These are phyloP conservation scores for Elongisporangium anandrum DNA, from an alignment of 352 stramenopile genomes.

Conservation along the genomic window DNA sequence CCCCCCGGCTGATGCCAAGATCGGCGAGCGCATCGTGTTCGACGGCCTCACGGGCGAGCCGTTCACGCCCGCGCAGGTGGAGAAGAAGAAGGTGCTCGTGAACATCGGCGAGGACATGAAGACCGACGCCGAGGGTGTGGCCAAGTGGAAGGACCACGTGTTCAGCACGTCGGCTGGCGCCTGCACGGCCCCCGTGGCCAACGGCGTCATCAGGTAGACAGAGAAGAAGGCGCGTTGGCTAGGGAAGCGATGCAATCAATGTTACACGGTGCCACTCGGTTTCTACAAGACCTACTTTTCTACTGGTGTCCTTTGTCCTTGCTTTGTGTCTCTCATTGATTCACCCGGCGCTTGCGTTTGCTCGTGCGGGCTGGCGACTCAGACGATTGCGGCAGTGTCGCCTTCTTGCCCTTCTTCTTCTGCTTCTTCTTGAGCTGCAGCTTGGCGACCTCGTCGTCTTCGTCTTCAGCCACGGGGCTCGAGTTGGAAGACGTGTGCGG, in stretches of 20 bases:
- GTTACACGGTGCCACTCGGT: not conserved
- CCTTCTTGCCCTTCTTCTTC: conserved; percentile 28
- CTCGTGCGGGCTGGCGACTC: conserved; percentile 12
- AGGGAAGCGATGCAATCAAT: not conserved
- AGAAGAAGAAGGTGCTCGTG: conserved; percentile 89
- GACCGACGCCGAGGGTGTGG: conserved; percentile 69
- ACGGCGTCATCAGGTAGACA: conserved; percentile 75
- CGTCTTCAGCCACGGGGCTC: conserved; percentile 13
- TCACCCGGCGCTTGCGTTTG: conserved; percentile 34
- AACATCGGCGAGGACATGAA: conserved; percentile 77
- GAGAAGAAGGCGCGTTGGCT: not conserved
- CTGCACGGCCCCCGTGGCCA: conserved; percentile 66
- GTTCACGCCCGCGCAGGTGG: conserved; percentile 75
- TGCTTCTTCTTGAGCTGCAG: conserved; percentile 46
- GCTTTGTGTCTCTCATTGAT: conserved; percentile 9
- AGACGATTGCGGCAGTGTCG: conserved; percentile 16
- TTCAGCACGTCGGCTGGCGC: conserved; percentile 70
- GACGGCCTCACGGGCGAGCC: conserved; percentile 63
- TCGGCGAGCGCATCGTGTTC: conserved; percentile 76
- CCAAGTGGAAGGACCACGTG: conserved; percentile 80
- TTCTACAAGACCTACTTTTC: conserved; percentile 5
- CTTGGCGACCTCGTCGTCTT: conserved; percentile 25
- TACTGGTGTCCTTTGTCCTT: not conserved
- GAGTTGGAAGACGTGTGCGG: conserved; percentile 5
- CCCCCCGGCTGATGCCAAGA: conserved; percentile 61